Percentiles rank a stretch among this genome's conserved stretches.
These are phyloP conservation scores for Sporothrix mexicana DNA, from an alignment of 2,329 filamentous ascomycete genomes.

Conservation along the genomic window DNA sequence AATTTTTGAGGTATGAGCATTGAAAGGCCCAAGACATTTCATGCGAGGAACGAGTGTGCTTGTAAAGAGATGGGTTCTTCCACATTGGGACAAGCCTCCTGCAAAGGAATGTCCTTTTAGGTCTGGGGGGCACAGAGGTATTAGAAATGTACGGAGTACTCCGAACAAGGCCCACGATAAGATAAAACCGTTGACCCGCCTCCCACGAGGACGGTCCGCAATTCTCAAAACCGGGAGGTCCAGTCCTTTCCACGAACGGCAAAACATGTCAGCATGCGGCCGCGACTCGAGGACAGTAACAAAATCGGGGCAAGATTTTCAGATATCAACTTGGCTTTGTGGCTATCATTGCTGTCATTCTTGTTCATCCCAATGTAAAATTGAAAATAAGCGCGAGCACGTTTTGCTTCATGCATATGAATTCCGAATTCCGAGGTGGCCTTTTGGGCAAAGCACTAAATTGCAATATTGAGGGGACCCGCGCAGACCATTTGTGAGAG, in stretches of 20 bases:
- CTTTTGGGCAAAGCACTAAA: not conserved
- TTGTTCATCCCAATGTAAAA: not conserved
- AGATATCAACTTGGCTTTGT: too few species aligned
- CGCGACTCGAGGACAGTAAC: not conserved
- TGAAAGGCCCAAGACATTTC: not conserved
- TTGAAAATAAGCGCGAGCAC: not conserved
- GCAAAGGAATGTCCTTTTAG: not conserved
- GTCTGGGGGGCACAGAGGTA: not conserved
- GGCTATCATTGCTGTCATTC: too few species aligned
- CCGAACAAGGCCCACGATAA: too few species aligned
- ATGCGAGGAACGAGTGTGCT: constrained; percentile 24
- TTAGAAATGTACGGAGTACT: too few species aligned
- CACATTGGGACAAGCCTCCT: not conserved
- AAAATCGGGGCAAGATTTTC: not conserved
- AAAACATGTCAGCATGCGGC: not conserved
- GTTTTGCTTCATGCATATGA: not conserved
- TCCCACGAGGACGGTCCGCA: constrained; percentile 18
- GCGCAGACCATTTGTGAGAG: not conserved
- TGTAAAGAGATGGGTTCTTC: not conserved
- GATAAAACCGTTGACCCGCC: not conserved
- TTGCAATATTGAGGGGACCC: not conserved
- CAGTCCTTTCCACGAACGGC: constrained; percentile 20
- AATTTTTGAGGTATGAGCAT: not conserved
- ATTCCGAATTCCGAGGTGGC: not conserved
- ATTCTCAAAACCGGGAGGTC: constrained; percentile 16